These are phyloP conservation scores for Stachybotrys echinatus DNA, from an alignment of 2,329 filamentous ascomycete genomes.

Conservation along the genomic window DNA sequence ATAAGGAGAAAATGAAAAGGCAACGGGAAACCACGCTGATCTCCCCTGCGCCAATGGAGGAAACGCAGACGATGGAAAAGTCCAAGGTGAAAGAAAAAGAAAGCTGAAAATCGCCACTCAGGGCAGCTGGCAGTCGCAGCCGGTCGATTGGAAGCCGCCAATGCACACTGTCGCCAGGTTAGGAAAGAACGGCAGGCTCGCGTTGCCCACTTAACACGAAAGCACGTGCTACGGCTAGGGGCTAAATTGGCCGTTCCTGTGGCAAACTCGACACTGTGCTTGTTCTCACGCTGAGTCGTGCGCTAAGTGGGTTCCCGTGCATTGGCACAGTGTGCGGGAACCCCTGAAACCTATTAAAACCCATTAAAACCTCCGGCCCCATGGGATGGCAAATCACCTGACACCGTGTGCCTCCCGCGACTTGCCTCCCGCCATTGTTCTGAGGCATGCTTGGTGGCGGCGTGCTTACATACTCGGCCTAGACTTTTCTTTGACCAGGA, in stretches of 20 bases:
- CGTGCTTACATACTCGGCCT: not conserved
- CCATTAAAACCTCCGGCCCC: not conserved
- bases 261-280: conserved; percentile 5
- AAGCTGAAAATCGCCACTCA: conserved; percentile 1
- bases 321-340: conserved; percentile 9
- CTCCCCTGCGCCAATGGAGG: not conserved
- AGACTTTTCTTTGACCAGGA: not conserved
- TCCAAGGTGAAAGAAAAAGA: not conserved
- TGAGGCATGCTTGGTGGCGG: not conserved
- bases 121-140: not conserved
- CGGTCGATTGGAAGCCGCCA: conserved; percentile 6
- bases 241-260: conserved; percentile 8
- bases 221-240: conserved; percentile 18
- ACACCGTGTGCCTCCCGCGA: conserved; percentile 26
- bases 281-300: not conserved
- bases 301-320: not conserved
- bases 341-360: not conserved
- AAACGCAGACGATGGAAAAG: not conserved
- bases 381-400: conserved; percentile 18
- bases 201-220: conserved; percentile 25
- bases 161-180: conserved; percentile 21
- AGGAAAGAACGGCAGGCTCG: conserved; percentile 10
- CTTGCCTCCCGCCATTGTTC: conserved; percentile 9
- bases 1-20: not conserved
- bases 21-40: not conserved